Evolutionary conservation across 129 eudicot genomes (phyloP).

Genomic region (Artemisia tridentata): DNA sequence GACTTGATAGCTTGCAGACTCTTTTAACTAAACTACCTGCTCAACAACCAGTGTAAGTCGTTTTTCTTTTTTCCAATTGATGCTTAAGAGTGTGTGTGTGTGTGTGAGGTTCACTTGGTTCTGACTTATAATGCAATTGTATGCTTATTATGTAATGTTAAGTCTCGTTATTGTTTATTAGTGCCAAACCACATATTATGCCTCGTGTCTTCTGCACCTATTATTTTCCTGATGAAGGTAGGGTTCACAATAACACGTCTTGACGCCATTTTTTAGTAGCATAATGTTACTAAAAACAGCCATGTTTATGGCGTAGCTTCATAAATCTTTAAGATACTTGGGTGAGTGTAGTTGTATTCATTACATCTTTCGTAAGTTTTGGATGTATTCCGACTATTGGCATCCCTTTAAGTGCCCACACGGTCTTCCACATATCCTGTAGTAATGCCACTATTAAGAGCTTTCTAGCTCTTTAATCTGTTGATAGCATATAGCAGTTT

Average conservation of each 20-base stretch:
- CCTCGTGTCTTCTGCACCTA: not conserved
- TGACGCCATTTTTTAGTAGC: not conserved
- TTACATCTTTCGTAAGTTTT: too few species aligned
- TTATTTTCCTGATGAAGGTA: not conserved
- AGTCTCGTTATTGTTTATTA: not conserved
- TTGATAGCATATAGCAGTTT: too few species aligned
- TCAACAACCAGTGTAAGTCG: constrained; percentile 45
- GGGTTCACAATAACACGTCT: not conserved
- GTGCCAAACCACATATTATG: not conserved
- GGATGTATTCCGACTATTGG: too few species aligned
- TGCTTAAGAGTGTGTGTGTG: not conserved
- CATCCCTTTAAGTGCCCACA: too few species aligned
- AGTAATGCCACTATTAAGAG: too few species aligned
- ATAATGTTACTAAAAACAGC: not conserved
- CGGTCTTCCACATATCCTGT: too few species aligned
- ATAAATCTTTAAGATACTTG: not conserved
- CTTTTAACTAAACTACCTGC: constrained; percentile 61
- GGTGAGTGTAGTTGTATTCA: too few species aligned
- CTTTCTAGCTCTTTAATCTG: too few species aligned
- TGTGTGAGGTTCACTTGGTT: constrained; percentile 5
- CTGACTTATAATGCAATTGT: not conserved
- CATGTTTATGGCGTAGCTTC: not conserved
- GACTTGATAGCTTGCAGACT: constrained; percentile 68
- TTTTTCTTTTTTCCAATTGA: not conserved
- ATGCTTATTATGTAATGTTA: not conserved